phyloP scores from a whole-genome alignment of 306 rosid species.

The Trifolium pratense region DNA sequence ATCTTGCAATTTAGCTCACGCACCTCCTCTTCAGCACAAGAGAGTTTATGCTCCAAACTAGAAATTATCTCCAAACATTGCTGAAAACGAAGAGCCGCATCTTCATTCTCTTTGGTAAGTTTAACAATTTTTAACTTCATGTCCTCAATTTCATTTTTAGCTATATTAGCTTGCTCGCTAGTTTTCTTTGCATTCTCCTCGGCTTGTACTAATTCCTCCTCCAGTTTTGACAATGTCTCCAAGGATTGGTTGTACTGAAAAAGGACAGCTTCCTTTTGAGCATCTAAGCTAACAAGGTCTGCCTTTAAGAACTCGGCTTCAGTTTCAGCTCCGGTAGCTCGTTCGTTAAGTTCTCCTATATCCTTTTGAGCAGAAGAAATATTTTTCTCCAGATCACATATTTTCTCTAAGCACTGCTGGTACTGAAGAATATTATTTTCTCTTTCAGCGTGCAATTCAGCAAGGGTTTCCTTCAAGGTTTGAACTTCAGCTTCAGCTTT shows the following conservation, averaged over 20 bases:
- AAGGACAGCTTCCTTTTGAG: constrained; percentile 74
- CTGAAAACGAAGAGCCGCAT: constrained; percentile 70
- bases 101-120: constrained; percentile 79
- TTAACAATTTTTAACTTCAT: constrained; percentile 62
- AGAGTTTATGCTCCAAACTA: constrained; percentile 70
- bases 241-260: constrained; percentile 55
- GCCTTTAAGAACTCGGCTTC: constrained; percentile 65
- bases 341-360: constrained; percentile 65
- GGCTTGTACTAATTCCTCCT: constrained; percentile 57
- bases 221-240: constrained; percentile 59
- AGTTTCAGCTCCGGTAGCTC: constrained; percentile 70
- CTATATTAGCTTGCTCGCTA: constrained; percentile 60
- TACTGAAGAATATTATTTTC: constrained; percentile 74
- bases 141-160: constrained; percentile 61
- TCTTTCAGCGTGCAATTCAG: constrained; percentile 66
- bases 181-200: constrained; percentile 65
- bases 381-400: constrained; percentile 61
- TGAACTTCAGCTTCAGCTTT: constrained; percentile 90
- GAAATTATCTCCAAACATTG: constrained; percentile 74
- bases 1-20: constrained; percentile 61
- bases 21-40: constrained; percentile 65
- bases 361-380: constrained; percentile 63
- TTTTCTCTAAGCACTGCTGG: constrained; percentile 72
- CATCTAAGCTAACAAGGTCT: constrained; percentile 63
- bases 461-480: constrained; percentile 65